Conservation (phyloP, 768 basidiomycete genomes). For the Phlebiopsis gigantea region DNA sequence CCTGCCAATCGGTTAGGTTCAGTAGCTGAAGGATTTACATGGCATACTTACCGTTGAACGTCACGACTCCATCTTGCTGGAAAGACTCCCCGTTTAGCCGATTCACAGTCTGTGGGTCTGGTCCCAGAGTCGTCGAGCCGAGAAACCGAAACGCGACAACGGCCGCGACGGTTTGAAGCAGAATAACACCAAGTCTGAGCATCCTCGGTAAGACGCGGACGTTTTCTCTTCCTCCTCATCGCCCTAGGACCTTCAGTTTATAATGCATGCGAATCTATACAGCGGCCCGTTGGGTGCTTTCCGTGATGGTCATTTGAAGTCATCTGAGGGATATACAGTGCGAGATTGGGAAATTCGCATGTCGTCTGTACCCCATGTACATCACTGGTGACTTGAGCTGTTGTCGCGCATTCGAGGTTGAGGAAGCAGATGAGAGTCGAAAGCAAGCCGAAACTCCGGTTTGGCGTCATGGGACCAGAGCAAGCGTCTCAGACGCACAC, state of each 20-base stretch:
- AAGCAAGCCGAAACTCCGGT: not conserved
- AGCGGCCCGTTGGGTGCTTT: not conserved
- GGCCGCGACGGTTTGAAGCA: not conserved
- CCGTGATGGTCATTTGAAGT: not conserved
- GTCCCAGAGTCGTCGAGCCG: conserved; percentile 22
- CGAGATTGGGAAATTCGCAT: not conserved
- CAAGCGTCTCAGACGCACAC: not conserved
- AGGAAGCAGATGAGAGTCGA: not conserved
- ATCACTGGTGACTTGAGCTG: not conserved
- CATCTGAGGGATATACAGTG: not conserved
- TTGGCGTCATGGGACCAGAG: not conserved
- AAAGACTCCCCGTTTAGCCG: conserved; percentile 33
- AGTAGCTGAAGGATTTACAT: not conserved
- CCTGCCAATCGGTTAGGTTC: conserved; percentile 12
- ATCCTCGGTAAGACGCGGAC: not conserved
- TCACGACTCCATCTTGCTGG: conserved; percentile 30
- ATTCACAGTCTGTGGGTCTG: conserved; percentile 31
- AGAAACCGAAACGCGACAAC: conserved; percentile 11
- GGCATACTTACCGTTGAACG: conserved; percentile 26
- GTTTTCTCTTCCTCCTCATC: not conserved
- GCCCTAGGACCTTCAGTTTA: not conserved
- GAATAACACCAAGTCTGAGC: not conserved
- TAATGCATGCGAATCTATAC: not conserved
- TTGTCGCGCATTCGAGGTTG: not conserved
- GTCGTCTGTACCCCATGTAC: not conserved